Conservation (phyloP, 1,139 yeast species). For the Candida sanyaensis region DNA sequence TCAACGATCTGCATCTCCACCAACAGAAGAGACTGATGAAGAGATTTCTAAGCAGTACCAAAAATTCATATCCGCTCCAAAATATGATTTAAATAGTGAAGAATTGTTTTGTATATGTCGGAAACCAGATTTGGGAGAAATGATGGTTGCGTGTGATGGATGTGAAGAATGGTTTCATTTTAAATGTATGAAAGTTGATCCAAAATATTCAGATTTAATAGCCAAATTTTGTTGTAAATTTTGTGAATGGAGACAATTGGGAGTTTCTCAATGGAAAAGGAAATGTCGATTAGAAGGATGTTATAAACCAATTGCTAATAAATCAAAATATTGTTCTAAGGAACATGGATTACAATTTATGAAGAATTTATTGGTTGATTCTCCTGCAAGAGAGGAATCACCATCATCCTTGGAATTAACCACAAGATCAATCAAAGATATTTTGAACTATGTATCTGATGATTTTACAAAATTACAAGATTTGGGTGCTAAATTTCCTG, state of each 20-base stretch:
- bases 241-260: constrained; percentile 56
- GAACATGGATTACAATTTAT: constrained; percentile 71
- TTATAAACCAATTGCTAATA: constrained; percentile 51
- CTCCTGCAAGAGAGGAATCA: constrained; percentile 14
- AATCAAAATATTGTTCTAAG: constrained; percentile 72
- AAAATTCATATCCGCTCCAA: constrained; percentile 43
- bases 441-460: constrained; percentile 15
- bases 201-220: constrained; percentile 57
- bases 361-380: constrained; percentile 23
- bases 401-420: constrained; percentile 17
- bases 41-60: constrained; percentile 49
- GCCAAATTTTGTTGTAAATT: constrained; percentile 72
- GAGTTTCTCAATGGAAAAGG: constrained; percentile 64
- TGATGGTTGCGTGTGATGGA: constrained; percentile 92
- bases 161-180: constrained; percentile 97
- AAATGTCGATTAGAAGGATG: constrained; percentile 71
- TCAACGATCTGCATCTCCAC: background rate
- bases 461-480: constrained; percentile 12
- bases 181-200: constrained; percentile 65
- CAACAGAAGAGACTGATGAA: constrained; percentile 28
- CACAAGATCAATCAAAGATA: constrained; percentile 20
- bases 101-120: constrained; percentile 82
- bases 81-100: constrained; percentile 50
- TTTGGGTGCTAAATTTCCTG: constrained; percentile 41
- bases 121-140: constrained; percentile 68